Conservation (phyloP, 495 filamentous ascomycete species). For the Penicillium salamii region DNA sequence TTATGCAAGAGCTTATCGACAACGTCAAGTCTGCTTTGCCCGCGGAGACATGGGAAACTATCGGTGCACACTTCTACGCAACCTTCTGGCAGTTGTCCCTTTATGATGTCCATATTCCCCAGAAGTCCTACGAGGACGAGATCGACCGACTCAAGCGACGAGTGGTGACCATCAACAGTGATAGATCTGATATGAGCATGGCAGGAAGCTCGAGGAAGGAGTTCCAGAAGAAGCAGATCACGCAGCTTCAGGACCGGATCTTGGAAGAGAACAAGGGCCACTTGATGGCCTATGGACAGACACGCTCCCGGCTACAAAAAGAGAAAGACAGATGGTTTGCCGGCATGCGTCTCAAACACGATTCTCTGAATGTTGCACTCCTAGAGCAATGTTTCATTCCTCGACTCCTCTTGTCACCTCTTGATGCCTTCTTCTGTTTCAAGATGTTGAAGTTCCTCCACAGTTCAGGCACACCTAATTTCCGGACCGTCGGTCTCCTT, state of each 20-base stretch:
- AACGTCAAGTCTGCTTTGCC: conserved; percentile 62
- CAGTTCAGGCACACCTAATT: conserved; percentile 73
- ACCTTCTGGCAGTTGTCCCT: conserved; percentile 91
- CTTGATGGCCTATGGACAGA: conserved; percentile 60
- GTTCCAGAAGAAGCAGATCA: conserved; percentile 56
- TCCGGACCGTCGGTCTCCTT: conserved; percentile 80
- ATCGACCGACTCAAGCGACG: conserved; percentile 58
- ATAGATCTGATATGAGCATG: conserved; percentile 68
- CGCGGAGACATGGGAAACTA: conserved; percentile 56
- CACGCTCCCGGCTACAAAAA: conserved; percentile 60
- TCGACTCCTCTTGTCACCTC: conserved; percentile 74
- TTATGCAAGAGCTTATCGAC: conserved; percentile 73
- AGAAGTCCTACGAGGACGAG: conserved; percentile 71
- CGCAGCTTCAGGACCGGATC: conserved; percentile 59
- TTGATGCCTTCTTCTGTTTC: conserved; percentile 85
- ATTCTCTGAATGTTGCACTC: conserved; percentile 68
- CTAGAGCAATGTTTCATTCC: conserved; percentile 90
- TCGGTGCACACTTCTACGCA: conserved; percentile 77
- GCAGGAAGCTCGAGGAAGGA: conserved; percentile 62
- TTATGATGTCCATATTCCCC: conserved; percentile 72
- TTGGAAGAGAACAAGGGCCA: conserved; percentile 67
- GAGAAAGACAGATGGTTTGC: conserved; percentile 83
- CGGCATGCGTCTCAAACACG: conserved; percentile 55
- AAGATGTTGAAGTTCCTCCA: conserved; percentile 84
- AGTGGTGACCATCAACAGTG: conserved; percentile 59